Evolutionary conservation across 1,139 yeast species (phyloP).

Genomic region (Zygosaccharomyces sapae): DNA sequence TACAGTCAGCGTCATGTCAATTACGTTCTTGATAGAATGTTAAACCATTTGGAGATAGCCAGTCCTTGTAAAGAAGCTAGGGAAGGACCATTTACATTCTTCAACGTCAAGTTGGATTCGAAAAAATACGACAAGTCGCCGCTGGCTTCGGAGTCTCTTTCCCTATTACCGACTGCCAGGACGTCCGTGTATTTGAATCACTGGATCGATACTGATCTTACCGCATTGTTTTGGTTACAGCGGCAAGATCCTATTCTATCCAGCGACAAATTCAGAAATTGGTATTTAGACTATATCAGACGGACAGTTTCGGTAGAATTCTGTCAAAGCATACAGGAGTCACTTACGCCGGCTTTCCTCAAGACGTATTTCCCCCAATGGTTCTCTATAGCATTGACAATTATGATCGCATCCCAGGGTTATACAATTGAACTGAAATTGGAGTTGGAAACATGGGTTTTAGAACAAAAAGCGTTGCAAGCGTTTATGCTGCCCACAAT

Average conservation of each 20-base stretch:
- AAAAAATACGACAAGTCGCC: not conserved
- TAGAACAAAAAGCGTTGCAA: conserved; percentile 12
- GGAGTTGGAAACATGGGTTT: conserved; percentile 19
- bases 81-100: conserved; percentile 19
- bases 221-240: conserved; percentile 17
- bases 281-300: conserved; percentile 21
- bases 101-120: conserved; percentile 1
- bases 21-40: conserved; percentile 17
- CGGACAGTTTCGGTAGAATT: conserved; percentile 10
- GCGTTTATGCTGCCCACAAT: conserved; percentile 25
- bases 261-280: conserved; percentile 15
- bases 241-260: conserved; percentile 18
- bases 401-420: conserved; percentile 16
- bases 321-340: conserved; percentile 12
- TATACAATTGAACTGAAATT: conserved; percentile 11
- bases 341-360: conserved; percentile 8
- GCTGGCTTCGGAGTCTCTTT: not conserved
- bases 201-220: conserved; percentile 15
- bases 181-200: conserved; percentile 2
- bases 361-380: conserved; percentile 12
- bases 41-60: conserved; percentile 20
- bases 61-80: conserved; percentile 2
- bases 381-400: conserved; percentile 12
- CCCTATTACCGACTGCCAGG: not conserved
- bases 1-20: conserved; percentile 27